Evolutionary conservation across 2,329 filamentous ascomycete genomes (phyloP), one percentile per base, ranked within the genome.

Genomic region (Sporothrix pallida): DNA sequence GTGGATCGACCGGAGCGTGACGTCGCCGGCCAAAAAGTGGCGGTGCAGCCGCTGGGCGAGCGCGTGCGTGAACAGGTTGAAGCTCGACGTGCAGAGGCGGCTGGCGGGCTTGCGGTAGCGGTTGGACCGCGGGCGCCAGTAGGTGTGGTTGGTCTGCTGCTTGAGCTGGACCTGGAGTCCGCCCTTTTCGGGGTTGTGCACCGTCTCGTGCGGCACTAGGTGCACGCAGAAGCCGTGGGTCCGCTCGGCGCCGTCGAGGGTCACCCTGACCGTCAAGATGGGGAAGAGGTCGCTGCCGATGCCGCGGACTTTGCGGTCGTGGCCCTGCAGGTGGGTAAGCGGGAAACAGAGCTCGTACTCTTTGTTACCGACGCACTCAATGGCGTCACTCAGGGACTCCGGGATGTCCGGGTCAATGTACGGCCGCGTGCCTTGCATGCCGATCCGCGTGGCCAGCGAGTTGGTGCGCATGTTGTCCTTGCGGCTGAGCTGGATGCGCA

Each of bases 301-400:
- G 44, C 77, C 77, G 20, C 74, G 60, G 8, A 70, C 65, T 60
- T 74, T 75, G 44, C 73, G 74, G 31, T 76, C 75, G 56, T 75
- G 69, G 15, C 73, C 73, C 9, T 72, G 69, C 17, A 79, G 67
- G 17, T 75, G 71, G 13, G 72, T 75, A 1, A 79, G 74, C 13
- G 77, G 75, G 70, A 78, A 79, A 70, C 73, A 75, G 10, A 79
- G 71, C 75, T 79, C 78, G 75, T 77, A 79, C 67, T 74, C 73
- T 2, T 54, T 48, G 42, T 58, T 52, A 3, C 76, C 78, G 1
- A 77, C 54, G 12, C 72, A 65, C 72, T 79, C 77, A 26, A 78
- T 71, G 3, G 73, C 68, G 42, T 77, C 76, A 68, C 69, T 73
- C 10, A 79, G 74, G 13, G 52, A 52, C 7, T 72, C 74, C 0